Base-by-base conservation (phyloP, 1,139 yeast species). In the Lizanozyma gosingica region DNA sequence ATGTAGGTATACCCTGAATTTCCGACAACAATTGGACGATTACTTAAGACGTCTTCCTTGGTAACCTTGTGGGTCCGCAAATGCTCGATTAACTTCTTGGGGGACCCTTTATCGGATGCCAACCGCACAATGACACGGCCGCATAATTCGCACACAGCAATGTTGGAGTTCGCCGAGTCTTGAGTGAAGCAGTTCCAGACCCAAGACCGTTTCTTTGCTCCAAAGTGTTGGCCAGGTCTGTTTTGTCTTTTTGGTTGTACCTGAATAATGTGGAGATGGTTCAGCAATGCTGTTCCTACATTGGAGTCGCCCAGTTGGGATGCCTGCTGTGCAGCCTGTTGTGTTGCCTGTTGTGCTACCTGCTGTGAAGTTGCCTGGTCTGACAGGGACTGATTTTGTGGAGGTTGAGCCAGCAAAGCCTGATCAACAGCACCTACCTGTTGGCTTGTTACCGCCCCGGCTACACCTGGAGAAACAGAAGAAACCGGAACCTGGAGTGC, bases 161-260 rank as follows among this genome's bases (percentile, higher is more conserved):
- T 48, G 45, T 75, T 73, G 39, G 71, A 66, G 49, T 76, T 72
- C 16, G 48, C 51, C 9, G 57, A 52, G 51, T 76, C 79, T 49
- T 76, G 81, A 15, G 63, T 63, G 48, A 76, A 76, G 80, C 81
- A 76, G 29, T 69, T 56, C 82, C 82, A 76, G 3, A 76, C 80
- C 81, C 81, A 76, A 33, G 77, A 73, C 49, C 69, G 70, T 62
- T 75, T 75, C 48, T 73, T 74, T 14, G 80, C 80, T 14, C 81
- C 81, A 46, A 73, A 74, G 46, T 65, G 70, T 47, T 68, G 76
- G 2, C 77, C 77, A 1, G 78, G 77, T 41, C 67, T 58, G 47
- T 71, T 71, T 14, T 18, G 15, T 15, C 36, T 18, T 44, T 43
- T 33, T 50, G 41, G 16, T 42, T 43, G 16, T 33, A 34, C 9